Evolutionary conservation across 306 rosid genomes (phyloP), one percentile per base, ranked within the genome.

Genomic region (Macrotyloma uniflorum): DNA sequence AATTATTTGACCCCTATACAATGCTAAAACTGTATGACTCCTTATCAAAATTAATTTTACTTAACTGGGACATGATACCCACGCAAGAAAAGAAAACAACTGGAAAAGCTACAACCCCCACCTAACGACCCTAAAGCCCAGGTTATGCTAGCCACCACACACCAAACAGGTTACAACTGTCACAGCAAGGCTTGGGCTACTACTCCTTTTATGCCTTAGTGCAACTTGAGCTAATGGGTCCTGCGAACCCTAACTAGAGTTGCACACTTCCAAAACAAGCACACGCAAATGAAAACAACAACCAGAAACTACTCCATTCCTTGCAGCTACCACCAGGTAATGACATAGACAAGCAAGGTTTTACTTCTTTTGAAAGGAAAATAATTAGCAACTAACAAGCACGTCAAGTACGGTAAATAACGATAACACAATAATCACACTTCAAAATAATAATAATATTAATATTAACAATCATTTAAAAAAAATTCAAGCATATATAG

Each of bases 291-390:
- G 24, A 16, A 62, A 69, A 46, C 24, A 63, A 64, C 45, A 19
- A 65, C 82, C 82, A 63, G 63, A 55, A 78, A 78, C 79, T 14
- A 70, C 80, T 33, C 50, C 22, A 76, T 83, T 75, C 45, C 83
- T 76, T 79, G 71, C 83, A 86, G 83, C 86, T 83, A 86, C 82
- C 89, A n/a, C 82, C 89, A 20, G 70, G 75, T 24, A 66, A 82
- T 79, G 88, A 85, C 76, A 51, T 40, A 10, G 77, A 82, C 82
- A 85, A 85, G 84, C 84, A 83, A 83, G 38, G 75, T 67, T 67
- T 85, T 79, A 50, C 89, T 82, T 86, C 75, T 23, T 83, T 79
- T 50, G 45, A 30, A 86, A 86, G 86, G 67, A 82, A 85, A 66
- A 61, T 45, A 46, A 75, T 77, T 67, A 77, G 64, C 82, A 79